These are phyloP conservation scores for Leccinum griseonigrum DNA, from an alignment of 1,284 basidiomycete species.

Conservation along the genomic window DNA sequence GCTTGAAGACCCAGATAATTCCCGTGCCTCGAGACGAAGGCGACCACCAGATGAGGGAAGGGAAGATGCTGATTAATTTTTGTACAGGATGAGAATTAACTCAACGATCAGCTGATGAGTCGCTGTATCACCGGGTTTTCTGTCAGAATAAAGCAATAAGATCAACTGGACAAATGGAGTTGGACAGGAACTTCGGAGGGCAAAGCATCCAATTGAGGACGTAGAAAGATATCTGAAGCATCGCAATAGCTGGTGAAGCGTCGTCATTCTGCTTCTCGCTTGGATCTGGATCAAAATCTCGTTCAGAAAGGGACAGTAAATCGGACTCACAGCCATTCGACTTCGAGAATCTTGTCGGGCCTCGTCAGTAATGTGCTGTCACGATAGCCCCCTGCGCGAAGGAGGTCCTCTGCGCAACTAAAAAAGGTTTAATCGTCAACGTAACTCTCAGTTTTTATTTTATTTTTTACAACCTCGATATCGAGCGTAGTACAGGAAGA, in stretches of 20 bases:
- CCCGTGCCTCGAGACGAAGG: conserved; percentile 54
- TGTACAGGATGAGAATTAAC: conserved; percentile 77
- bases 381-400: conserved; percentile 78
- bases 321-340: conserved; percentile 86
- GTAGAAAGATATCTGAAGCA: conserved; percentile 94
- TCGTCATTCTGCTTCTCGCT: conserved; percentile 99
- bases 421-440: conserved; percentile 49
- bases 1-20: conserved; percentile 41
- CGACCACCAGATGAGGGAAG: conserved; percentile 50
- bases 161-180: conserved; percentile 85
- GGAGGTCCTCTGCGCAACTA: conserved; percentile 90
- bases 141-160: conserved; percentile 89
- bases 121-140: conserved; percentile 92
- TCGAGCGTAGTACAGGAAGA: conserved; percentile 71
- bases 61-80: conserved; percentile 73
- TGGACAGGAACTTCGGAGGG: conserved; percentile 80
- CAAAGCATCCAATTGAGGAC: conserved; percentile 80
- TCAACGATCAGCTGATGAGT: conserved; percentile 91
- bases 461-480: conserved; percentile 71
- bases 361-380: conserved; percentile 70
- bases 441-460: conserved; percentile 53
- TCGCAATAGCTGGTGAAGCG: conserved; percentile 85
- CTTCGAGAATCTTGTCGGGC: conserved; percentile 88
- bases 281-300: conserved; percentile 13
- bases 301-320: not conserved